A percentile compares a stretch with the other conserved stretches of the same genome.
phyloP scores from a whole-genome alignment of 2,329 filamentous ascomycete genomes.

The Juglanconis sp. region DNA sequence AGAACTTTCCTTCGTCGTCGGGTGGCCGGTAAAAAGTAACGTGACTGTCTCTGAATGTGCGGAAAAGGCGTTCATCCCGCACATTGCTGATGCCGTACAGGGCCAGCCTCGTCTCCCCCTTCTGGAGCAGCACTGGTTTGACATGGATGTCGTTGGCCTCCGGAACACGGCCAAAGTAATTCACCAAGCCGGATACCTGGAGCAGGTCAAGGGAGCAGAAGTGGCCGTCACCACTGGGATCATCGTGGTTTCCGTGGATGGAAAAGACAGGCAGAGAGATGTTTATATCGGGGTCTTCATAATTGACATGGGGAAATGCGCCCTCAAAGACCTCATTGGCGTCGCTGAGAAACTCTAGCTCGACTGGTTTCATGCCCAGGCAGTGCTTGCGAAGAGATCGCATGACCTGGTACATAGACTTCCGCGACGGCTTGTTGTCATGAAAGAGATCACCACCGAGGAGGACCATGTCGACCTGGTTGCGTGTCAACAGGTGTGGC shows the following conservation, averaged over 20 bases:
- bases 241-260: slow-evolving; percentile 97
- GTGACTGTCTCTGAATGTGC: slow-evolving; percentile 87
- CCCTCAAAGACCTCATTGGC: slow-evolving; percentile 86
- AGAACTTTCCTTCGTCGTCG: slow-evolving; percentile 83
- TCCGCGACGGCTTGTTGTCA: slow-evolving; percentile 94
- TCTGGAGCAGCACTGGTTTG: slow-evolving; percentile 89
- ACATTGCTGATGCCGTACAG: slow-evolving; percentile 95
- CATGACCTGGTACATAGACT: slow-evolving; percentile 97
- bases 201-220: slow-evolving; percentile 87
- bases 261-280: slow-evolving; percentile 96
- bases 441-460: slow-evolving; percentile 95
- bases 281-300: slow-evolving; percentile 96
- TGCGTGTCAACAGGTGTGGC: neutral
- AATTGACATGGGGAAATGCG: slow-evolving; percentile 92
- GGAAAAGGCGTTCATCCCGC: slow-evolving; percentile 88
- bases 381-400: slow-evolving; percentile 89
- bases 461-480: slow-evolving; percentile 87
- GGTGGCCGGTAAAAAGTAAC: slow-evolving; percentile 90
- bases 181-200: slow-evolving; percentile 85
- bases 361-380: slow-evolving; percentile 90
- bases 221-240: slow-evolving; percentile 94
- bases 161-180: slow-evolving; percentile 91
- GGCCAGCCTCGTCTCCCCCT: slow-evolving; percentile 87
- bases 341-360: slow-evolving; percentile 91
- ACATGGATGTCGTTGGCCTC: slow-evolving; percentile 91